phyloP scores from a whole-genome alignment of 139 green algal species.

The Mesotaenium endlicherianum region DNA sequence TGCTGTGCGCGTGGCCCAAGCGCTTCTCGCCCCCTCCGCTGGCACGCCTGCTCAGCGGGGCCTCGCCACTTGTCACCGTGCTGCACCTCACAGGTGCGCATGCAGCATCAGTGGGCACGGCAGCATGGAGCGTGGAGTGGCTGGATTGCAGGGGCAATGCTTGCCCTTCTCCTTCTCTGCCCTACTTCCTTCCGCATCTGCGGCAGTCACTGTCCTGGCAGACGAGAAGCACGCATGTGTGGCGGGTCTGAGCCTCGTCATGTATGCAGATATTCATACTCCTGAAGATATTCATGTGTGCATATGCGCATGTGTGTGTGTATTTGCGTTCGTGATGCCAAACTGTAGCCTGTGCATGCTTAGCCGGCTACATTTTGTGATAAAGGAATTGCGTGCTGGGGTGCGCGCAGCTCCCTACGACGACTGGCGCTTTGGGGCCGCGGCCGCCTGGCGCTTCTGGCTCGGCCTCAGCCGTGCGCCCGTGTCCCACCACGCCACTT shows the following conservation, averaged over 20 bases:
- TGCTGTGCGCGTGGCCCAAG: neutral
- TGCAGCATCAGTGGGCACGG: too few species aligned
- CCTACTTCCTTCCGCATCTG: neutral
- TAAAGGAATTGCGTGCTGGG: neutral
- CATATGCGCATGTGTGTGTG: neutral
- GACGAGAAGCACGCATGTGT: too few species aligned
- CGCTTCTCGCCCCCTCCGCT: neutral
- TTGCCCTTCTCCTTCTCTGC: neutral
- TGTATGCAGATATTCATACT: neutral
- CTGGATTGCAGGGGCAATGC: too few species aligned
- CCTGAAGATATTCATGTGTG: neutral
- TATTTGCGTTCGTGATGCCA: neutral
- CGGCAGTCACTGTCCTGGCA: neutral
- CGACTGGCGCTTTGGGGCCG: neutral
- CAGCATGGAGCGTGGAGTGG: too few species aligned
- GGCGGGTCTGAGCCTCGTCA: neutral
- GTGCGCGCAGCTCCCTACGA: neutral
- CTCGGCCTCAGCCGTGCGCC: neutral
- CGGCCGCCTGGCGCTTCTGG: neutral
- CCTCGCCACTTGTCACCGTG: neutral
- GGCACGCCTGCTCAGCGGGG: neutral
- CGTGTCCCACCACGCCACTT: too few species aligned
- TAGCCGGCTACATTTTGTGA: neutral
- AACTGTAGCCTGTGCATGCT: neutral
- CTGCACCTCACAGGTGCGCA: conserved; percentile 1